A percentile compares a stretch with the other conserved stretches of the same genome.
Conservation (phyloP, 2,329 filamentous ascomycete genomes). For the Trichoderma koningii region DNA sequence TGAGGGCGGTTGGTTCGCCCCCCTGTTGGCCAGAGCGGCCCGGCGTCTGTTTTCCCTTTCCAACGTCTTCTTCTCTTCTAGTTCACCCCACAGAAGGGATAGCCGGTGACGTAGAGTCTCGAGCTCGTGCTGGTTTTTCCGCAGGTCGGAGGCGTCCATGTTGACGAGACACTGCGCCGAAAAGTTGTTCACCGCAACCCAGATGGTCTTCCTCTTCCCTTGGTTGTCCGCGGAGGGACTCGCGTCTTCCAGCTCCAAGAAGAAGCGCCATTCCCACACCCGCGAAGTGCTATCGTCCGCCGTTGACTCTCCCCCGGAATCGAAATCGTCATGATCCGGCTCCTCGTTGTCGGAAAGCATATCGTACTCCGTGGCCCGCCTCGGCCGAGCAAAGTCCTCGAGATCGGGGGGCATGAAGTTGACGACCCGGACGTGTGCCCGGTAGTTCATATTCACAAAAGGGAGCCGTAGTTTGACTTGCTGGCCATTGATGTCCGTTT, state of each 20-base stretch:
- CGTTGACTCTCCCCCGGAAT: not conserved
- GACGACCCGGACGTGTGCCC: conserved; percentile 71
- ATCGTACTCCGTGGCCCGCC: conserved; percentile 49
- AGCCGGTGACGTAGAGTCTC: conserved; percentile 65
- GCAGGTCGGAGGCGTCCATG: conserved; percentile 58
- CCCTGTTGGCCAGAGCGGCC: conserved; percentile 29
- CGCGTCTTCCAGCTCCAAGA: conserved; percentile 74
- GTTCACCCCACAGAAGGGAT: conserved; percentile 80
- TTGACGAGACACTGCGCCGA: conserved; percentile 52
- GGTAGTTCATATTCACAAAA: conserved; percentile 74
- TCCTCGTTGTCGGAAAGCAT: conserved; percentile 49
- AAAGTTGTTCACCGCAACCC: conserved; percentile 66
- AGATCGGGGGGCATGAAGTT: conserved; percentile 75
- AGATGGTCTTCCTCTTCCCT: conserved; percentile 54
- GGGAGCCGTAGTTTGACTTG: conserved; percentile 55
- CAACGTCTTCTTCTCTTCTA: conserved; percentile 67
- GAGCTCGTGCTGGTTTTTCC: conserved; percentile 52
- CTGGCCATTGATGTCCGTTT: conserved; percentile 47
- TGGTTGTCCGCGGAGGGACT: conserved; percentile 37
- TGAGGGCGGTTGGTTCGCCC: conserved; percentile 40
- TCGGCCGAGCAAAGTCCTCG: conserved; percentile 66
- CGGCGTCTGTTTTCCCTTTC: conserved; percentile 35
- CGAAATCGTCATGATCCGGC: conserved; percentile 26
- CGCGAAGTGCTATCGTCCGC: not conserved
- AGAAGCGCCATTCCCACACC: conserved; percentile 83